Percentiles rank a stretch among this genome's conserved stretches.
Evolutionary conservation across 371 early-diverging fungal species (phyloP).

Genomic region (Apophysomyces elegans): DNA sequence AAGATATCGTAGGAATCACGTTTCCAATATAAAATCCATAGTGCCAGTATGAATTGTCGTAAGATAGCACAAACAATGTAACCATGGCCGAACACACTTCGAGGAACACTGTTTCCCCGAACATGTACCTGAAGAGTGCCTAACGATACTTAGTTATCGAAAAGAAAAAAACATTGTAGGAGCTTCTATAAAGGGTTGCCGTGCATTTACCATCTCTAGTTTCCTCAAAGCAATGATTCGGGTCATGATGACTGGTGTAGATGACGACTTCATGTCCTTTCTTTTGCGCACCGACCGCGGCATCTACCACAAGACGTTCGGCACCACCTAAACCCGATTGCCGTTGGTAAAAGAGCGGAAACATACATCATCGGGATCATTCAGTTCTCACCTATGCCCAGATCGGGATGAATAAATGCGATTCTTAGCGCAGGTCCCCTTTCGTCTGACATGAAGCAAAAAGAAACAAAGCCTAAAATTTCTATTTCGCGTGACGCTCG

Average conservation of each 20-base stretch:
- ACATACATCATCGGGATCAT: not conserved
- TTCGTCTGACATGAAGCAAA: not conserved
- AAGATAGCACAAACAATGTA: slow-evolving; percentile 86
- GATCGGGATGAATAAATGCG: slow-evolving; percentile 90
- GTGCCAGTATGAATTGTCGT: slow-evolving; percentile 73
- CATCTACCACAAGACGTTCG: slow-evolving; percentile 95
- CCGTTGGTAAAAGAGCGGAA: not conserved
- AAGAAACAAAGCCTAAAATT: not conserved
- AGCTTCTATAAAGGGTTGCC: not conserved
- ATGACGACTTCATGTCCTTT: slow-evolving; percentile 82
- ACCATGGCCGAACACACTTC: slow-evolving; percentile 67
- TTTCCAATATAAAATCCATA: slow-evolving; percentile 48
- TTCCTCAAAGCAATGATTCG: slow-evolving; percentile 90
- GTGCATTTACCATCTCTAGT: slow-evolving; percentile 74
- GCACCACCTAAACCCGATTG: slow-evolving; percentile 77
- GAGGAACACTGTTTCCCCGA: slow-evolving; percentile 75
- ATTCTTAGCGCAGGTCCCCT: slow-evolving; percentile 34
- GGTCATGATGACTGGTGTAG: slow-evolving; percentile 92
- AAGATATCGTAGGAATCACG: slow-evolving; percentile 71
- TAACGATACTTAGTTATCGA: slow-evolving; percentile 18
- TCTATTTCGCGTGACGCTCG: too few species aligned
- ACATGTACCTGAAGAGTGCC: slow-evolving; percentile 81
- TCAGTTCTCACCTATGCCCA: slow-evolving; percentile 75
- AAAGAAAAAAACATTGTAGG: not conserved
- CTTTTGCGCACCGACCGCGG: slow-evolving; percentile 80